Conservation (phyloP, 2,329 filamentous ascomycete species). For the Diaporthe vexans region DNA sequence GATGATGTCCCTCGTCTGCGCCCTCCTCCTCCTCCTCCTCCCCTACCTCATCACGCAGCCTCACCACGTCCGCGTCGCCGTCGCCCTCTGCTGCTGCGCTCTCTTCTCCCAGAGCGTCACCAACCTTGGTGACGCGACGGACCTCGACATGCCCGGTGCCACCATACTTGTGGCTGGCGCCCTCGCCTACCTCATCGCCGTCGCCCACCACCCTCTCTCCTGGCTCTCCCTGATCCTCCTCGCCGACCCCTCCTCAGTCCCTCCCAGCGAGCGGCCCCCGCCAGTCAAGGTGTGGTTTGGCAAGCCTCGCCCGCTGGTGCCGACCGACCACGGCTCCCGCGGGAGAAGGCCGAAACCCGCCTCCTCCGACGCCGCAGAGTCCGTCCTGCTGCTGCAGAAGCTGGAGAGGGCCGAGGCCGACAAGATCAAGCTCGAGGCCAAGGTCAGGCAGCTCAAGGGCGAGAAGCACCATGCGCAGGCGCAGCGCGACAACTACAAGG, state of each 20-base stretch:
- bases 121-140: not conserved
- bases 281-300: slow-evolving; percentile 1
- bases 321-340: not conserved
- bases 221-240: slow-evolving; percentile 4
- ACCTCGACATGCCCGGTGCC: not conserved
- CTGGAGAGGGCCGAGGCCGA: not conserved
- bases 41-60: slow-evolving; percentile 27
- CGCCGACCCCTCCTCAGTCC: not conserved
- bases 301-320: not conserved
- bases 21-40: not conserved
- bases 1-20: not conserved
- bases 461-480: no score
- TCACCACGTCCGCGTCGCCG: not conserved
- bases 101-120: not conserved
- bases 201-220: not conserved
- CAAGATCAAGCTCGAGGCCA: not conserved
- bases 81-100: not conserved
- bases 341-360: not conserved
- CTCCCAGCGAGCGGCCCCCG: not conserved
- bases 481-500: not conserved
- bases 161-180: no score
- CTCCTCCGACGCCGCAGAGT: not conserved
- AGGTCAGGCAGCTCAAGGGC: not conserved
- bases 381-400: not conserved
- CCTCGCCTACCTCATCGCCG: not conserved